A percentile compares a stretch with the other conserved stretches of the same genome.
Conservation (phyloP, 208 protist genomes). For the Phytomonas francai region DNA sequence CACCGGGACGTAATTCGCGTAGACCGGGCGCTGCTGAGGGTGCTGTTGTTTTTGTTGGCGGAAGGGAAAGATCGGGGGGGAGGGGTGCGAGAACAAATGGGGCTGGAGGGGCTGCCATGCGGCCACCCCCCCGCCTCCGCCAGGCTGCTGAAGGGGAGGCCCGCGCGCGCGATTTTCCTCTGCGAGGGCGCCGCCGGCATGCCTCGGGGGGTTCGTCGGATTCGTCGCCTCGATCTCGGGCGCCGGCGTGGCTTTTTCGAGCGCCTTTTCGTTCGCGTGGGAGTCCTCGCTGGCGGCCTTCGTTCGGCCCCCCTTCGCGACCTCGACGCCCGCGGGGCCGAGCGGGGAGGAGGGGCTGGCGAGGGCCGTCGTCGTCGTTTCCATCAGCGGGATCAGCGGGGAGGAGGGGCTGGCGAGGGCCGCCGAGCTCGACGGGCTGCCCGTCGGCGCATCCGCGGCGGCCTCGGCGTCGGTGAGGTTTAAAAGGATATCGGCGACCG, state of each 20-base stretch:
- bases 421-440: too few relatives aligned
- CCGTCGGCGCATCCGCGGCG: neutral
- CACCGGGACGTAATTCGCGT: constrained; percentile 37
- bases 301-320: too few relatives aligned
- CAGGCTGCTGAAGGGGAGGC: neutral
- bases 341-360: neutral
- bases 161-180: neutral
- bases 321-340: constrained; percentile 2
- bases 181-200: neutral
- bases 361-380: neutral
- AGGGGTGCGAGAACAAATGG: neutral
- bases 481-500: neutral
- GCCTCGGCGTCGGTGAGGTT: neutral
- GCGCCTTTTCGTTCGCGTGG: neutral
- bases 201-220: neutral
- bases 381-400: neutral
- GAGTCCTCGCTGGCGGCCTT: neutral
- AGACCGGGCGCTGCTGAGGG: constrained; percentile 1
- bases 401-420: too few relatives aligned
- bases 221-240: neutral
- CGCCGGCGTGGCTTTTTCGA: neutral
- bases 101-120: neutral
- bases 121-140: neutral
- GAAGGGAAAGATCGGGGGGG: neutral
- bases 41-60: constrained; percentile 3